Base-by-base conservation (phyloP, 108 stramenopile species). In the Craspedostauros australis region DNA sequence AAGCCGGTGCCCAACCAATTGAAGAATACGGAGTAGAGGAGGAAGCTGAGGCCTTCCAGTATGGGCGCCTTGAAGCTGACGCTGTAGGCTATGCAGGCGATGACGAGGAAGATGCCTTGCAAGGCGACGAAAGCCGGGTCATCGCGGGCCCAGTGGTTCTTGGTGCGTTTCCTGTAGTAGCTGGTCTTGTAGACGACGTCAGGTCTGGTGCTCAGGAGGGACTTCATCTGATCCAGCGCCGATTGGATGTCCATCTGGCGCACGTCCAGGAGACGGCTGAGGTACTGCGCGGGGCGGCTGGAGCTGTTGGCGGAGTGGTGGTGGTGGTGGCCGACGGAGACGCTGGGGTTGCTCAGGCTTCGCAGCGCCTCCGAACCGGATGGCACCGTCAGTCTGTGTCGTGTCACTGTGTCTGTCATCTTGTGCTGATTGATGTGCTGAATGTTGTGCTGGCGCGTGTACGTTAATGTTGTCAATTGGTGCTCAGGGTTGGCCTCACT, bases 81-180 rank as follows among this genome's bases (percentile, higher is more conserved):
- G 5, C 78, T 54, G 61, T 91, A 92, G 6, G 88, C 86, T 38
- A 91, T 63, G 28, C 78, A 56, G 11, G 86, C 63, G 22, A 93
- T 84, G n/a, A 75, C 44, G 19, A 96, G 55, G 53, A 97, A 88
- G 7, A 86, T 23, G 23, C 76, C 45, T 52, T 95, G 88, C 9
- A 97, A 53, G 37, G 95, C 90, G 21, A 82, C 81, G 79, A 99
- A 97, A 28, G 95, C 98, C 16, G 98, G 98, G 54, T 99, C 98
- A 53, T 99, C 98, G 11, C 98, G 68, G 18, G 96, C 96, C 98
- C 98, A 99, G 33, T 96, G 96, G 64, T 96, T 96, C 70, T 97
- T 99, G 19, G 91, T 93, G 60, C 93, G 87, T 68, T 93, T 93
- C 51, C 91, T 60, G 62, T 93, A 93, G 34, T 88, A 93, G 7